Conservation (phyloP, 2,329 filamentous ascomycete species). For the Phialocephala subalpina region DNA sequence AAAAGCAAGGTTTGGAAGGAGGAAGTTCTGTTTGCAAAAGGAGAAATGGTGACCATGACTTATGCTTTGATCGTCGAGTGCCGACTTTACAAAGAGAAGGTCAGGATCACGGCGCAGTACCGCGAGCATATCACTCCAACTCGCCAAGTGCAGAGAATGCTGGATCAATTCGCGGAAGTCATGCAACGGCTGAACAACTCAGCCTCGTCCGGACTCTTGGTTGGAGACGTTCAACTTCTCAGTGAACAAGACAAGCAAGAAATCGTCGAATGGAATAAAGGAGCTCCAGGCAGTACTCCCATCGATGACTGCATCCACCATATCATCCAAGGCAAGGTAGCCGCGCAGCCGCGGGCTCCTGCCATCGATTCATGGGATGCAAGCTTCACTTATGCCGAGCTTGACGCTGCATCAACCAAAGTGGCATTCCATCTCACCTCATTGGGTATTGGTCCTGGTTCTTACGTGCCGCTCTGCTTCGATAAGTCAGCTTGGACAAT, state of each 20-base stretch:
- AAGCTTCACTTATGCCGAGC: conserved; percentile 30
- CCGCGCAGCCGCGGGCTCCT: conserved; percentile 19
- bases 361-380: conserved; percentile 36
- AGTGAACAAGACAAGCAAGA: conserved; percentile 2
- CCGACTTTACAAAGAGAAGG: no score
- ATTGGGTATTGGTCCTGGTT: conserved; percentile 26
- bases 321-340: conserved; percentile 21
- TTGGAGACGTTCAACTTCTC: conserved; percentile 1
- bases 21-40: neutral
- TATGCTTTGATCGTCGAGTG: conserved; percentile 3
- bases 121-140: neutral
- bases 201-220: neutral
- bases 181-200: conserved; percentile 6
- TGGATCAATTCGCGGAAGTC: conserved; percentile 18
- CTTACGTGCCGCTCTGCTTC: conserved; percentile 33
- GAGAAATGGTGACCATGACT: conserved; percentile 19
- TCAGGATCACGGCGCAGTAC: no score
- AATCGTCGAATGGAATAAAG: neutral
- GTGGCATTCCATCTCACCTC: conserved; percentile 24
- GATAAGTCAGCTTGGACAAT: conserved; percentile 38
- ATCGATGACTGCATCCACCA: conserved; percentile 22
- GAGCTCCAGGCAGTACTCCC: neutral
- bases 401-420: conserved; percentile 24
- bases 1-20: conserved; percentile 2
- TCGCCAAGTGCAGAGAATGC: conserved; percentile 16